A percentile compares a stretch with the other conserved stretches of the same genome.
Evolutionary conservation across 148 eudicot genomes (phyloP).

Genomic region (Limonium bicolor): DNA sequence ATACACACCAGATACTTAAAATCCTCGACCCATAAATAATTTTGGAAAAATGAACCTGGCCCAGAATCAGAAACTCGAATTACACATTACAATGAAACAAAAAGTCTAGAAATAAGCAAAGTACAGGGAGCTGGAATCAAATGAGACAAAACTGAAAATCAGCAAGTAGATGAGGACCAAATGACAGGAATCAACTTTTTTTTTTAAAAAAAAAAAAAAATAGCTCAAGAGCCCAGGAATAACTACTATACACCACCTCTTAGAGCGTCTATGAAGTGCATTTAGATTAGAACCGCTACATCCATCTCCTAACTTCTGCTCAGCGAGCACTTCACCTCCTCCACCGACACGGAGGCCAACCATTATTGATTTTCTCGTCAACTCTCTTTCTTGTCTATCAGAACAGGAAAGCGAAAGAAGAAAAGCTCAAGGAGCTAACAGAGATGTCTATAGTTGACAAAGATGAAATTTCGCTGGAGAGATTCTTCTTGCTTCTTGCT

Average conservation of each 20-base stretch:
- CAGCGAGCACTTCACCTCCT: slow-evolving; percentile 3
- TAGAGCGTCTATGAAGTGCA: slow-evolving; percentile 7
- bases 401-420: not conserved
- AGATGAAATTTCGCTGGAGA: not conserved
- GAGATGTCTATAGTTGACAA: too few relatives aligned
- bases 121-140: too few relatives aligned
- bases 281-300: not conserved
- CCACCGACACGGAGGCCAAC: not conserved
- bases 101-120: too few relatives aligned
- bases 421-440: not conserved
- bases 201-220: not conserved
- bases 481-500: not conserved
- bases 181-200: not conserved
- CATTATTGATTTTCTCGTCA: too few relatives aligned
- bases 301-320: too few relatives aligned
- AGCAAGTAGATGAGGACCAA: not conserved
- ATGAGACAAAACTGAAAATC: not conserved
- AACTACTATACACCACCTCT: slow-evolving; percentile 2
- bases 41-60: too few relatives aligned
- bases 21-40: too few relatives aligned
- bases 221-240: not conserved
- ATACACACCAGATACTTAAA: too few relatives aligned
- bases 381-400: not conserved
- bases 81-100: not conserved
- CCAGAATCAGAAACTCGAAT: not conserved